Conservation (phyloP, 2,329 filamentous ascomycete species). For the Lojkania enalia region DNA sequence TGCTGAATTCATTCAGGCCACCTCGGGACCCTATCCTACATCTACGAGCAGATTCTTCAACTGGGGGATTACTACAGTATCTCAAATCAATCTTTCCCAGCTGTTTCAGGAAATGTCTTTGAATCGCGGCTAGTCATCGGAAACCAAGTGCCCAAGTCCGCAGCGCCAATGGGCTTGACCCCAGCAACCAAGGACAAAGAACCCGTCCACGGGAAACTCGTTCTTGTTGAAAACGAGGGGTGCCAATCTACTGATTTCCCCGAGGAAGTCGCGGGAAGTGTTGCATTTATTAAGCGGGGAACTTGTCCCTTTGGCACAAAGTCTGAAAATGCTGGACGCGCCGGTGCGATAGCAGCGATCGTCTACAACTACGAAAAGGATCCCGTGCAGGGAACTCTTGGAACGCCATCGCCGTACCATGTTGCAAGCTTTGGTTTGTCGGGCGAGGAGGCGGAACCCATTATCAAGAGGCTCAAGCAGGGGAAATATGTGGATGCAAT, state of each 20-base stretch:
- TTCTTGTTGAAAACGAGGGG: constrained; percentile 39
- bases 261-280: constrained; percentile 60
- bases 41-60: constrained; percentile 43
- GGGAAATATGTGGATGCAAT: constrained; percentile 47
- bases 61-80: constrained; percentile 47
- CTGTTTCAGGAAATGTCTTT: constrained; percentile 41
- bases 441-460: constrained; percentile 61
- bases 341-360: constrained; percentile 72
- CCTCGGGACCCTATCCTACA: constrained; percentile 41
- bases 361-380: constrained; percentile 76
- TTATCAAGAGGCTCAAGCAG: constrained; percentile 55
- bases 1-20: constrained; percentile 31
- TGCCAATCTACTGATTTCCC: constrained; percentile 61
- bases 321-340: constrained; percentile 67
- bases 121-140: constrained; percentile 44
- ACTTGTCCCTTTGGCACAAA: constrained; percentile 74
- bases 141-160: constrained; percentile 37
- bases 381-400: constrained; percentile 66
- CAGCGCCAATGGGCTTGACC: constrained; percentile 40
- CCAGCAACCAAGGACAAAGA: constrained; percentile 43
- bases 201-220: constrained; percentile 40
- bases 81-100: constrained; percentile 42
- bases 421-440: constrained; percentile 72
- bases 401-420: constrained; percentile 60
- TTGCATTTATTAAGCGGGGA: constrained; percentile 74